Evolutionary conservation across 108 stramenopile genomes (phyloP), one percentile per base, ranked within the genome.

Genomic region (Seminavis robusta): DNA sequence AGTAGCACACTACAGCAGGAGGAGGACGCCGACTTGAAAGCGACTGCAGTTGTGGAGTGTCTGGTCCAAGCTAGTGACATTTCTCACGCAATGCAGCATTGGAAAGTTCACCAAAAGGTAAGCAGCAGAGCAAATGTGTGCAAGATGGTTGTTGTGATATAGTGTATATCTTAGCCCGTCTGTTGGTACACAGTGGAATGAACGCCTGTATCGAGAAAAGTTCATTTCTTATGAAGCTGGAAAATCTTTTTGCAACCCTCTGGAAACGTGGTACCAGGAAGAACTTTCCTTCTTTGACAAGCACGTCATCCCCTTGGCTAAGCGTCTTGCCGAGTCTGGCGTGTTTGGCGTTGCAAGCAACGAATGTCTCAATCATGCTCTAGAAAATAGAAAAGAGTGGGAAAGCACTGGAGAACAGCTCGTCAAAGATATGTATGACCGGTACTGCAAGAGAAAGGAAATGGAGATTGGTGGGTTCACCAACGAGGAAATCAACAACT

Each of bases 11-110:
- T n/a, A n/a, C n/a, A n/a, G n/a, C n/a, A n/a, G n/a, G 15, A 13
- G 13, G 63, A 56, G 9, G 44, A 36, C 20, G 41, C 58, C n/a
- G 29, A 44, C 42, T 34, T 59, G 43, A 50, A 50, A 26, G 49
- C 49, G 6, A 50, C 49, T 15, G 21, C 28, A 7, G 49, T 50
- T 15, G n/a, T 50, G 15, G 49, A 50, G 49, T 26, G 28, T 15
- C 23, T 50, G 15, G 7, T 50, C 7, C 49, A 31, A 28, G 49
- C 49, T 11, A 15, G 25, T 15, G 49, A 50, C 28, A 26, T 55
- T 39, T 33, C 53, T 21, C 53, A 55, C 19, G 38, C 53, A 11
- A 55, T 55, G 53, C 53, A 55, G 34, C 53, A 55, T 41, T 55
- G 53, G 53, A 15, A n/a, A 7, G 43, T 44, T 6, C 20, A 44